Percentiles rank a stretch among this genome's conserved stretches.
Conservation (phyloP, 768 basidiomycete genomes). For the Russula olivacea region DNA sequence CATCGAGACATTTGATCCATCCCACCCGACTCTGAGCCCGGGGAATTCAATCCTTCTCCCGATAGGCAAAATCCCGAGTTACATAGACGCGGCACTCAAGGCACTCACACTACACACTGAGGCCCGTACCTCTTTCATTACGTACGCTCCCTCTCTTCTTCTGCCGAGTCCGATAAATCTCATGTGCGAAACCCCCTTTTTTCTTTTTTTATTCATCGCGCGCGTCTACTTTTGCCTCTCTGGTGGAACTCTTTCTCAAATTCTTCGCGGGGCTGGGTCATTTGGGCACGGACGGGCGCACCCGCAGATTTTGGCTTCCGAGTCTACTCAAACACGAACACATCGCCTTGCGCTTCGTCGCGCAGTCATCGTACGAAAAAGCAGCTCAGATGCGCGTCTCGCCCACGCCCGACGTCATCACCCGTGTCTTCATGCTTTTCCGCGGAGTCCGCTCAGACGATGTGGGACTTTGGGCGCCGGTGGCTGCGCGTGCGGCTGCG, state of each 20-base stretch:
- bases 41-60: slow-evolving; percentile 27
- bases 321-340: slow-evolving; percentile 36
- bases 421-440: slow-evolving; percentile 46
- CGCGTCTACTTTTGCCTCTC: no score
- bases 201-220: neutral
- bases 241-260: neutral
- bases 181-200: neutral
- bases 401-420: slow-evolving; percentile 41
- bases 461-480: slow-evolving; percentile 28
- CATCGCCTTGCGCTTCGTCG: slow-evolving; percentile 42
- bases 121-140: slow-evolving; percentile 44
- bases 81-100: slow-evolving; percentile 34
- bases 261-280: no score
- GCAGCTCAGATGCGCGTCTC: slow-evolving; percentile 36
- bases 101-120: slow-evolving; percentile 38
- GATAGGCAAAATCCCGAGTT: slow-evolving; percentile 30
- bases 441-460: slow-evolving; percentile 32
- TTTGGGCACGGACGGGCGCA: neutral
- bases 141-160: slow-evolving; percentile 31
- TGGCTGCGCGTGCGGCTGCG: slow-evolving; percentile 26
- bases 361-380: slow-evolving; percentile 39
- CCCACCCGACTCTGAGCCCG: neutral
- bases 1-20: slow-evolving; percentile 12
- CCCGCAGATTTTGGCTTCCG: slow-evolving; percentile 39
- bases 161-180: neutral